Conservation (phyloP, 129 eudicot species). For the Lonicera japonica region DNA sequence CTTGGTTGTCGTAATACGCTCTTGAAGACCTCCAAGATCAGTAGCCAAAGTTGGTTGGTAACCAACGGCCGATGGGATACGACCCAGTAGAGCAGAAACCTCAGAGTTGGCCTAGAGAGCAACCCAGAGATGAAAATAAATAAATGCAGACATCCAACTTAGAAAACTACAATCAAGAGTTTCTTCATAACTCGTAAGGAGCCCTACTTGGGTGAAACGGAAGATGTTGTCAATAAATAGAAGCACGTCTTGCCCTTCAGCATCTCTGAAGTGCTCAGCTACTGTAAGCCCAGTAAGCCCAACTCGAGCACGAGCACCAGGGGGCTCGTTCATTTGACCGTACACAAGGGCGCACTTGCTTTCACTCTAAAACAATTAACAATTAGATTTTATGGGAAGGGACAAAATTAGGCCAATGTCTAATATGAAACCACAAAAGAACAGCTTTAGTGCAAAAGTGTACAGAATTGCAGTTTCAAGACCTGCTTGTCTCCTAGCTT, state of each 20-base stretch:
- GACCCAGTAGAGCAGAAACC: conserved; percentile 98
- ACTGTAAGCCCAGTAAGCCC: conserved; percentile 97
- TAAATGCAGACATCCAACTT: background rate
- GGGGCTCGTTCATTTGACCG: conserved; percentile 99
- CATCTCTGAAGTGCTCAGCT: conserved; percentile 99
- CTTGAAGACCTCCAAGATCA: conserved; percentile 99
- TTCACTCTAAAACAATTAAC: conserved; percentile 36
- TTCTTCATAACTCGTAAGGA: background rate
- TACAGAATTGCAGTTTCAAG: background rate
- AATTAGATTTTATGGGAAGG: background rate
- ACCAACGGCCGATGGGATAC: conserved; percentile 98
- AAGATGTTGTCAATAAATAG: conserved; percentile 91
- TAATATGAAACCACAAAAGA: background rate
- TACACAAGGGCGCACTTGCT: conserved; percentile 99
- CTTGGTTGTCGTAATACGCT: conserved; percentile 93
- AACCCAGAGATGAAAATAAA: background rate
- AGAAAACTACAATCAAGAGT: background rate
- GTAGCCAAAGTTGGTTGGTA: conserved; percentile 98
- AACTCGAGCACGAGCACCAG: conserved; percentile 99
- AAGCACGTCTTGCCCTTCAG: conserved; percentile 98
- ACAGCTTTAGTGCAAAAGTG: background rate
- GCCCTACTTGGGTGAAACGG: conserved; percentile 85
- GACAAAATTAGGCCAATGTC: background rate
- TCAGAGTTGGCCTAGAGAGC: conserved; percentile 82
- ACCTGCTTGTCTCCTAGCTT: conserved; percentile 95